A percentile compares a stretch with the other conserved stretches of the same genome.
phyloP scores from a whole-genome alignment of 2,329 filamentous ascomycete species.

The Hypoxylon sp. region DNA sequence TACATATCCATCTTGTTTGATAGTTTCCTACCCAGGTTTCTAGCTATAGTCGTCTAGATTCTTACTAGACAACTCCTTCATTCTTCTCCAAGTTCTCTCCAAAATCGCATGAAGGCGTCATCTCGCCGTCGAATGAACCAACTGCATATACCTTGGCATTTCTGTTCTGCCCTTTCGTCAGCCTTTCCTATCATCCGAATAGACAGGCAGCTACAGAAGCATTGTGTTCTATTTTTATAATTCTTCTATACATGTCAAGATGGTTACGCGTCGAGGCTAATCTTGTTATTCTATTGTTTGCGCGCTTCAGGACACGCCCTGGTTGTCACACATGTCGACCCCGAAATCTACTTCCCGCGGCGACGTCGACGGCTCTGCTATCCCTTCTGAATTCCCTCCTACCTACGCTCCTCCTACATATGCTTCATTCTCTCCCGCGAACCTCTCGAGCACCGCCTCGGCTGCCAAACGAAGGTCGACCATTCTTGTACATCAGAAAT shows the following conservation, averaged over 20 bases:
- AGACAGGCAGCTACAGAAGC: neutral
- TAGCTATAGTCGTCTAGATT: neutral
- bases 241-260: neutral
- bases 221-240: neutral
- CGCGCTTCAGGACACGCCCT: constrained; percentile 55
- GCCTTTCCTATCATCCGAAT: neutral
- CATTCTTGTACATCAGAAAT: constrained; percentile 96
- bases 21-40: too few species aligned
- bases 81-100: neutral
- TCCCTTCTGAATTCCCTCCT: constrained; percentile 43
- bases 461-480: constrained; percentile 83
- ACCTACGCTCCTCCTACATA: constrained; percentile 72
- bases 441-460: constrained; percentile 69
- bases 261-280: constrained; percentile 16
- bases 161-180: neutral
- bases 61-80: neutral
- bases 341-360: constrained; percentile 52
- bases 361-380: constrained; percentile 49
- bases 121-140: constrained; percentile 15
- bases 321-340: constrained; percentile 63
- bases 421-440: constrained; percentile 88
- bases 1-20: neutral
- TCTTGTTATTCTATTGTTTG: constrained; percentile 10
- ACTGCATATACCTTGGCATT: constrained; percentile 24
- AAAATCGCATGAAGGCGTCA: constrained; percentile 22